Base-by-base conservation (phyloP, 2,329 filamentous ascomycete genomes). In the Aspergillaceae sp. region DNA sequence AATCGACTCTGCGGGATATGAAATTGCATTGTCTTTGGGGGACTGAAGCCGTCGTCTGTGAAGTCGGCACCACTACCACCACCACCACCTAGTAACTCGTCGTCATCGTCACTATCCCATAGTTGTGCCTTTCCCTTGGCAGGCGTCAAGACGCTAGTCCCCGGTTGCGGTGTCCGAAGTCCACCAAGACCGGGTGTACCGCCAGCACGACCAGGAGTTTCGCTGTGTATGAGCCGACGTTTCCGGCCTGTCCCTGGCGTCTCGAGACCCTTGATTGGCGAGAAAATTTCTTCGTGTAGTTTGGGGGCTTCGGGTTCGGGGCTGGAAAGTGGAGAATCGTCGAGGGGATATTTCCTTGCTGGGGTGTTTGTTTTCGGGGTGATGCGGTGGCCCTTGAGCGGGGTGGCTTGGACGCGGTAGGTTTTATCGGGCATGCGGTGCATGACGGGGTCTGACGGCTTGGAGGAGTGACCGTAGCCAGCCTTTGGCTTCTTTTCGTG, bases 341-440 rank as follows among this genome's bases (percentile, higher is more conserved):
- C 61, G 43, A 58, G 60, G 9, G 50, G 52, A 46, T 61, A 62
- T 47, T 55, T 59, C n/a, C 34, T 28, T 7, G 8, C 19, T 4
- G 56, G 51, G 3, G 57, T 51, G 6, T 58, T 56, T 3, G 49
- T 45, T 27, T 65, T 62, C 1, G 63, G 66, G 0, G 63, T 67
- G 32, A 58, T 19, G 19, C 49, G 26, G 51, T 56, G 56, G 62
- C 64, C 48, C 63, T 64, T 49, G 63, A 56, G 36, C 60, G 50
- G 92, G 7, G 92, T 98, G 4, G 91, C 88, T 66, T 94, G 87
- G 27, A 98, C 77, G 30, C 91, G 87, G 71, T 94, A 98, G 48
- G 86, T 96, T 69, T 94, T 96, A 73, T 97, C 90, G 4, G 94
- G 79, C n/a, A 97, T 76, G 48, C 86, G 86, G 65, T 97, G 91